Percentiles rank a stretch among this genome's conserved stretches.
Conservation (phyloP, 208 protist genomes). For the Trypanosoma congolense region DNA sequence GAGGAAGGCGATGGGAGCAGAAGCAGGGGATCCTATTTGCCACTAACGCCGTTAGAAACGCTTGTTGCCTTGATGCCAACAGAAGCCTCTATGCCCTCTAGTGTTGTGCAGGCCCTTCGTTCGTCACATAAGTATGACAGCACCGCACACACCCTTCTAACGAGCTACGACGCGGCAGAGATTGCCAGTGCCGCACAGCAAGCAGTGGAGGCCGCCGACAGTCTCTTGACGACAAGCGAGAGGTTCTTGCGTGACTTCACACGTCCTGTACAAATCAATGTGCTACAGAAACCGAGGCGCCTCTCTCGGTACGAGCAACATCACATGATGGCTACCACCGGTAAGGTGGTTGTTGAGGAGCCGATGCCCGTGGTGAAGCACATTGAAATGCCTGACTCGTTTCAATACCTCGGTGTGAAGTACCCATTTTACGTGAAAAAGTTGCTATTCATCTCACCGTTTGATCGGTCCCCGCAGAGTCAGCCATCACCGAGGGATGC, state of each 20-base stretch:
- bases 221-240: slow-evolving; percentile 59
- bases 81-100: slow-evolving; percentile 50
- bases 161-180: slow-evolving; percentile 43
- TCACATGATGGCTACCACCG: slow-evolving; percentile 47
- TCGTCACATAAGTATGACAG: slow-evolving; percentile 14
- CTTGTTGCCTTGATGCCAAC: slow-evolving; percentile 83
- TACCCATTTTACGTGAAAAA: slow-evolving; percentile 25
- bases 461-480: slow-evolving; percentile 8
- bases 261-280: slow-evolving; percentile 73
- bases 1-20: neutral
- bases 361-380: slow-evolving; percentile 47
- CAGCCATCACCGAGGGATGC: slow-evolving; percentile 6
- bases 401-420: slow-evolving; percentile 17
- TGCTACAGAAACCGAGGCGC: slow-evolving; percentile 36
- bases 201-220: slow-evolving; percentile 37
- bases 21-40: slow-evolving; percentile 16
- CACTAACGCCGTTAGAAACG: slow-evolving; percentile 74
- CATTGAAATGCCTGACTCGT: slow-evolving; percentile 29
- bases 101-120: slow-evolving; percentile 38
- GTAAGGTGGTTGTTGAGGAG: slow-evolving; percentile 28
- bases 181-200: slow-evolving; percentile 44
- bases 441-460: slow-evolving; percentile 24
- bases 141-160: slow-evolving; percentile 37
- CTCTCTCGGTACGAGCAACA: slow-evolving; percentile 78
- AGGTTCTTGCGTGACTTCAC: slow-evolving; percentile 71